Evolutionary conservation across 2,329 filamentous ascomycete genomes (phyloP), one percentile per base, ranked within the genome.

Genomic region (Aspergillus quadricinctus): DNA sequence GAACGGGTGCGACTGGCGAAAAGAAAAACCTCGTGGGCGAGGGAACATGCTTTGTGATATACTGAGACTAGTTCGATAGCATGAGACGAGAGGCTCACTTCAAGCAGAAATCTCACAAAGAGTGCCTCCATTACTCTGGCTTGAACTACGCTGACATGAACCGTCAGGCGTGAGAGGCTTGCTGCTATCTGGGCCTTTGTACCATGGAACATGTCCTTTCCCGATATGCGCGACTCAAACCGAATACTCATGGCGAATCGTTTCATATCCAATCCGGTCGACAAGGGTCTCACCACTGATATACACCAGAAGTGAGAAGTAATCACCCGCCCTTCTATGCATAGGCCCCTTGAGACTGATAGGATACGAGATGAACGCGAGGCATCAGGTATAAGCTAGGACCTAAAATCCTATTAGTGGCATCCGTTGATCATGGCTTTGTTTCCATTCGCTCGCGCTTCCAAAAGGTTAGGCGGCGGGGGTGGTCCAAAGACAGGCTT

Each of bases 381-480:
- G 27, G 43, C 11, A 49, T 17, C 17, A 56, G 21, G 14, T 35
- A 14, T 14, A n/a, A 21, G 29, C 2, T 4, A 45, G 45, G 19
- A 41, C 43, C 25, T 37, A 28, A 25, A 48, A 48, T 17, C 31
- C 31, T 7, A 7, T 53, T 60, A 67, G 56, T 70, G 68, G 49
- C 73, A 71, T 57, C 77, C 77, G 64, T 80, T 79, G 43, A 78
- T 66, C 52, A 76, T 67, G 28, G 71, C 64, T 58, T 72, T 70
- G 54, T 72, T 78, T 49, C 77, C 75, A 56, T 80, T 79, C 48
- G 75, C 69, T 60, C 75, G 74, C n/a, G 73, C 68, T 63, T 78
- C 73, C 50, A 77, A 65, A 40, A 80, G 75, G 41, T 78, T 78
- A 9, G 80, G 80, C 9, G 81, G 81, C 19, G 79, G 80, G 27